Conservation (phyloP, 164 flowering plant species). For the Platanus orientalis region DNA sequence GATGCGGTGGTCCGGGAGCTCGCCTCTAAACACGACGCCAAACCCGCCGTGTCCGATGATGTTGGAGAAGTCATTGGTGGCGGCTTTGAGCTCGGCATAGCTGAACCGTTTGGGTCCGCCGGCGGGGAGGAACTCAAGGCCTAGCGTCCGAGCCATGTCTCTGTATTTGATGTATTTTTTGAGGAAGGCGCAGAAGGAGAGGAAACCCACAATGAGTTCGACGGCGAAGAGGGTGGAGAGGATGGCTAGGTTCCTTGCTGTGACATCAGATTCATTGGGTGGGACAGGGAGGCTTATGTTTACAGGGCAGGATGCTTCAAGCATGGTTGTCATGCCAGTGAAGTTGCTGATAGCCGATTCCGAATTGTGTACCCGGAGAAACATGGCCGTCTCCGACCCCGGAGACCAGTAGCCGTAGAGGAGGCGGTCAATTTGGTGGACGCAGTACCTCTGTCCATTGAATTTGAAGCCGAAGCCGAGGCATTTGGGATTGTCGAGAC, state of each 20-base stretch:
- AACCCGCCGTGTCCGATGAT: slow-evolving; percentile 55
- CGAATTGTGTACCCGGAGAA: neutral
- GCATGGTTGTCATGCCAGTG: neutral
- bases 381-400: neutral
- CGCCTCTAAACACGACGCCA: slow-evolving; percentile 52
- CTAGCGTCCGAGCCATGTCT: neutral
- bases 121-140: slow-evolving; percentile 46
- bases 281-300: neutral
- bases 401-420: neutral
- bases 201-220: neutral
- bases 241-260: neutral
- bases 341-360: neutral
- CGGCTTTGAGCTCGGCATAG: slow-evolving; percentile 45
- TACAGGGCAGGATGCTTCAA: neutral
- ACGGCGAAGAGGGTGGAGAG: neutral
- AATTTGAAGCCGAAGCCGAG: neutral
- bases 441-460: neutral
- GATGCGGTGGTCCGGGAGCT: slow-evolving; percentile 39
- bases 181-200: neutral
- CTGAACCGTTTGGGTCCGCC: slow-evolving; percentile 61
- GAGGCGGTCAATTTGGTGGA: neutral
- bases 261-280: neutral
- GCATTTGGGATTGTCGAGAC: neutral
- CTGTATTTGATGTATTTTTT: neutral
- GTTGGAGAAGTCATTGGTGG: slow-evolving; percentile 45